A percentile compares a stretch with the other conserved stretches of the same genome.
These are phyloP conservation scores for Backusella macrospora DNA, from an alignment of 192 early-diverging fungal species.

Conservation along the genomic window DNA sequence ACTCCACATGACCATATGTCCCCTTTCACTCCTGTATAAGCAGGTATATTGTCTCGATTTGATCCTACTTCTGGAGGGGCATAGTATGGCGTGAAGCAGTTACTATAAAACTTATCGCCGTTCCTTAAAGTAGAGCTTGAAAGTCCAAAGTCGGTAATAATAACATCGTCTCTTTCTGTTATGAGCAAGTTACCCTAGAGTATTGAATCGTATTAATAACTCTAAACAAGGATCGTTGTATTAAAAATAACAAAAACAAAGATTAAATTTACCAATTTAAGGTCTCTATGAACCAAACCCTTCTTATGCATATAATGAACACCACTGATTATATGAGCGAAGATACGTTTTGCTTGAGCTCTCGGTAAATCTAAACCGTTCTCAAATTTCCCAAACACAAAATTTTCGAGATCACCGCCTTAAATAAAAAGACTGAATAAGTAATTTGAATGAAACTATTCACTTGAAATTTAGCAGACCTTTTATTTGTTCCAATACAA, in stretches of 20 bases:
- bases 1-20: neutral
- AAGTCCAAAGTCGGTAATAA: neutral
- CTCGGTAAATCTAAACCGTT: no score
- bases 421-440: no score
- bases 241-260: no score
- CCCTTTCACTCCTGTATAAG: neutral
- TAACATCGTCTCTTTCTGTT: neutral
- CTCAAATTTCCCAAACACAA: no score
- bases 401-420: no score
- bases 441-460: no score
- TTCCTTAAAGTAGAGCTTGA: neutral
- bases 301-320: slow-evolving; percentile 89
- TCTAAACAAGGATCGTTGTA: neutral
- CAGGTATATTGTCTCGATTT: no score
- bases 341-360: slow-evolving; percentile 26
- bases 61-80: no score
- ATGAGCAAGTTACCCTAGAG: neutral
- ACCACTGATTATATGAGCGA: slow-evolving; percentile 90
- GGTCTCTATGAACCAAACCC: slow-evolving; percentile 92
- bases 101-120: neutral
- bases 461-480: no score
- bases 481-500: no score
- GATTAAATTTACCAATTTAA: slow-evolving; percentile 74
- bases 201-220: neutral
- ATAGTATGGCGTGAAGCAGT: no score